phyloP scores from a whole-genome alignment of 129 eudicot species.

The Lactuca saligna region DNA sequence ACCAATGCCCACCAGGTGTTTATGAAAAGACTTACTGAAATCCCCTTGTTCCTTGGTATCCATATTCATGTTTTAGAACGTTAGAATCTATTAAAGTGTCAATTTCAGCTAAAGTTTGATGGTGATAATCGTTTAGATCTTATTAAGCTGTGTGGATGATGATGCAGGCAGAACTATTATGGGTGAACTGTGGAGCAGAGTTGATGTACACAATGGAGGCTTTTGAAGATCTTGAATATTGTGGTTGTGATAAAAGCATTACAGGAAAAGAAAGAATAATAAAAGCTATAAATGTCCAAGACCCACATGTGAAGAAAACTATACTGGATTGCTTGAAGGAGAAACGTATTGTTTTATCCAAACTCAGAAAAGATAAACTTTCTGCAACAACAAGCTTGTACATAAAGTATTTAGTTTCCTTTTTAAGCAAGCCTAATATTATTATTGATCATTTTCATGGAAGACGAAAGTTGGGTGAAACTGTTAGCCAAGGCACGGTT shows the following conservation, averaged over 20 bases:
- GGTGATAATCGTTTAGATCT: not conserved
- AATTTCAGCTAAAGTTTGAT: not conserved
- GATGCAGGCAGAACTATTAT: slow-evolving; percentile 68
- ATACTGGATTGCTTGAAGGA: slow-evolving; percentile 60
- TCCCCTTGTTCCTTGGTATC: too few species aligned
- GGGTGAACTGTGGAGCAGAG: slow-evolving; percentile 57
- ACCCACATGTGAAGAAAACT: slow-evolving; percentile 47
- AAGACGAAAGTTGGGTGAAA: slow-evolving; percentile 51
- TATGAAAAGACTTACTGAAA: not conserved
- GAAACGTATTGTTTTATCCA: slow-evolving; percentile 34
- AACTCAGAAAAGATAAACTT: slow-evolving; percentile 48
- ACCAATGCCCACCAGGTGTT: slow-evolving; percentile 14
- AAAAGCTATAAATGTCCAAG: slow-evolving; percentile 28
- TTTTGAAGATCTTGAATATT: slow-evolving; percentile 42
- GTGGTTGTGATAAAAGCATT: slow-evolving; percentile 18
- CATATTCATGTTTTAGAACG: too few species aligned
- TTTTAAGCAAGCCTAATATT: slow-evolving; percentile 18
- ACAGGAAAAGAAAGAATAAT: slow-evolving; percentile 26
- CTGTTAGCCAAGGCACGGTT: slow-evolving; percentile 38
- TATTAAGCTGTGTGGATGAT: slow-evolving; percentile 20
- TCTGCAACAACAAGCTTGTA: slow-evolving; percentile 41
- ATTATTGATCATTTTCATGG: not conserved
- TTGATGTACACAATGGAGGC: slow-evolving; percentile 51
- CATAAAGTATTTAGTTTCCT: slow-evolving; percentile 37
- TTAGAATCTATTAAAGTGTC: not conserved